Evolutionary conservation across 2,329 filamentous ascomycete species (phyloP).

Genomic region (Rutstroemia sp.): DNA sequence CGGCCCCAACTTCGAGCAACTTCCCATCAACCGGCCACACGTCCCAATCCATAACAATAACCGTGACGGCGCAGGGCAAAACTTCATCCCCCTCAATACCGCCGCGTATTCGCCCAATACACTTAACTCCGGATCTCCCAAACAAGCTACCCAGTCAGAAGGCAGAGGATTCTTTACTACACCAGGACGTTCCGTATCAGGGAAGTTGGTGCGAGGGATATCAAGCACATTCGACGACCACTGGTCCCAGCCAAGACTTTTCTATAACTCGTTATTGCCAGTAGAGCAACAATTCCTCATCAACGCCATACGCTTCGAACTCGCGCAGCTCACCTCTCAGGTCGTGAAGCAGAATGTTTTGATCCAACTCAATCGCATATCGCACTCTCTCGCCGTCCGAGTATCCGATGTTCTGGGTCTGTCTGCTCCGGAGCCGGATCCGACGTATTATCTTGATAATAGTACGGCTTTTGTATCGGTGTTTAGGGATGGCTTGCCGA

Average conservation of each 20-base stretch:
- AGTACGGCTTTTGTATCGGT: conserved; percentile 49
- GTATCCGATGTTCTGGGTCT: conserved; percentile 57
- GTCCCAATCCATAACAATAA: conserved; percentile 47
- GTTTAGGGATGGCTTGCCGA: conserved; percentile 53
- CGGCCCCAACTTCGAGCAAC: conserved; percentile 45
- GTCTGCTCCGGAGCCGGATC: conserved; percentile 49
- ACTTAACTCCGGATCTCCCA: conserved; percentile 53
- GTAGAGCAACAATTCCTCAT: conserved; percentile 64
- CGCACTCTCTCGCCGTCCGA: conserved; percentile 57
- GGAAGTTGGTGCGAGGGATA: conserved; percentile 47
- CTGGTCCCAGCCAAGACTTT: conserved; percentile 65
- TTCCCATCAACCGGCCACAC: conserved; percentile 36
- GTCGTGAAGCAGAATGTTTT: conserved; percentile 59
- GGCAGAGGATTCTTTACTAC: conserved; percentile 66
- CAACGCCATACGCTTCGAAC: conserved; percentile 68
- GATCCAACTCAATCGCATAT: conserved; percentile 59
- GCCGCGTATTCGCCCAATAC: conserved; percentile 62
- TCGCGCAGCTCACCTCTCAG: conserved; percentile 47
- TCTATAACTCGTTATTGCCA: conserved; percentile 63
- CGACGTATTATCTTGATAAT: conserved; percentile 62
- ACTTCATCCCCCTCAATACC: conserved; percentile 60
- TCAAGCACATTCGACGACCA: conserved; percentile 63
- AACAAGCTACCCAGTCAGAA: conserved; percentile 55
- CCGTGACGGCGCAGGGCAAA: conserved; percentile 63
- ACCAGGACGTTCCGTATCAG: conserved; percentile 45